Base-by-base conservation (phyloP, 768 basidiomycete genomes). In the Mycena rebaudengoi region DNA sequence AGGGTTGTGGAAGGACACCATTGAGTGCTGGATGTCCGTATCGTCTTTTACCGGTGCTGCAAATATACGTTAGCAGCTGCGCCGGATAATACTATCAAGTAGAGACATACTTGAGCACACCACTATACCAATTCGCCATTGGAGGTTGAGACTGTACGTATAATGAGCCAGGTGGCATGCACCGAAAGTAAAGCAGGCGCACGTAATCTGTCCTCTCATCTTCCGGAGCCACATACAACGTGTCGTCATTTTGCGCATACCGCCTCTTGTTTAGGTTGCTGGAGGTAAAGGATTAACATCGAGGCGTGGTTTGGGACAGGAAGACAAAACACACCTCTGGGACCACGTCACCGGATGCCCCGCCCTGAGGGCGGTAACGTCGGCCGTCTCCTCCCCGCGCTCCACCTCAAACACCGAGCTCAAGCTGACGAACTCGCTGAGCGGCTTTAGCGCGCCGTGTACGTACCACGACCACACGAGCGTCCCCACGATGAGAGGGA, bases 11-110 rank as follows among this genome's bases (percentile, higher is more conserved):
- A 0, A 99, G 85, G 5, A 92, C 86, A 2, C 97, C 97, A n/a
- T 91, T 94, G 21, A 99, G 83, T 1, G 95, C 97, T 4, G 97
- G 97, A 73, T 98, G 97, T 0, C 94, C 96, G 69, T 98, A 99
- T 40, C 96, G 89, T 50, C 93, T 82, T 75, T 96, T 95, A 11
- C 95, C 95, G n/a, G 96, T 98, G 73, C 94, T 95, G 64, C 32
- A 37, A 41, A 28, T 46, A 64, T 69, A 60, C 37, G n/a, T 61
- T 5, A 70, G 44, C 21, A 12, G 16, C 12, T 14, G 25, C 5
- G 26, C 21, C 10, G 49, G 23, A 60, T 18, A 43, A 13, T 40
- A 3, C 23, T 32, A 52, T 48, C 49, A n/a, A 12, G 10, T n/a
- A 33, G 1, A 18, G 2, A 69, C 82, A 68, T 74, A 94, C 94